A percentile compares a stretch with the other conserved stretches of the same genome.
These are phyloP conservation scores for Geotrichum klebahnii DNA, from an alignment of 1,139 yeast genomes.

Conservation along the genomic window DNA sequence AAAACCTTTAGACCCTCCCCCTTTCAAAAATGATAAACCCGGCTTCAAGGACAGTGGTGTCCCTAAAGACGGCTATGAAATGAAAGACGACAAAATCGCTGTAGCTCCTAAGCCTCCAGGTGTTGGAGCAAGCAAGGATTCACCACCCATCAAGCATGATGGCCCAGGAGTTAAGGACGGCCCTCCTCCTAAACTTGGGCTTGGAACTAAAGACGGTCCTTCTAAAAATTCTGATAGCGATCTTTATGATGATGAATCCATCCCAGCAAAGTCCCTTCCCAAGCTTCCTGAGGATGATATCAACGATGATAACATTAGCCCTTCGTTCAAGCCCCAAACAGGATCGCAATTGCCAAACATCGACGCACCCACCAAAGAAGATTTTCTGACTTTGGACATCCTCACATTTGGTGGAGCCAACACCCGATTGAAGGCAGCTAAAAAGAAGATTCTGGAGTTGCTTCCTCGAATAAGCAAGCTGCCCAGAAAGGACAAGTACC, in stretches of 20 bases:
- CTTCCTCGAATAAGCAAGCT: constrained; percentile 21
- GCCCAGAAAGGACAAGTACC: constrained; percentile 30
- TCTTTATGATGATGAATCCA: too few relatives aligned
- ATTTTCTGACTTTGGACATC: constrained; percentile 20
- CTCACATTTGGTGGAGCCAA: constrained; percentile 17
- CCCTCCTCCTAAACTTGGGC: constrained; percentile 4
- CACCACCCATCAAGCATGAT: background rate
- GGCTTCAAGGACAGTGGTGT: constrained; percentile 8
- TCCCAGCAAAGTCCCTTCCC: too few relatives aligned
- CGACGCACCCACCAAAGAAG: constrained; percentile 1
- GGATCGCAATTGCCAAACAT: background rate
- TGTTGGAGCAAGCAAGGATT: constrained; percentile 5
- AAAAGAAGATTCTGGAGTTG: background rate
- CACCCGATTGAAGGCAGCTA: constrained; percentile 21
- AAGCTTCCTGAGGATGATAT: too few relatives aligned
- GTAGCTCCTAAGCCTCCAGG: constrained; percentile 1
- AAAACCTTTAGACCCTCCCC: too few relatives aligned
- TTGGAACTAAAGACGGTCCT: constrained; percentile 2
- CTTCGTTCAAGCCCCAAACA: constrained; percentile 4
- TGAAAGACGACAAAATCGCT: constrained; percentile 12
- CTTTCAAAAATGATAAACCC: constrained; percentile 6
- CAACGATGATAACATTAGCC: too few relatives aligned
- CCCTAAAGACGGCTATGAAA: background rate
- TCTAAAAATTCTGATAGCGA: too few relatives aligned
- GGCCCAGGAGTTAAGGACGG: constrained; percentile 11